Conservation (phyloP, 805 yeast genomes). For the Kazachstania viticola region DNA sequence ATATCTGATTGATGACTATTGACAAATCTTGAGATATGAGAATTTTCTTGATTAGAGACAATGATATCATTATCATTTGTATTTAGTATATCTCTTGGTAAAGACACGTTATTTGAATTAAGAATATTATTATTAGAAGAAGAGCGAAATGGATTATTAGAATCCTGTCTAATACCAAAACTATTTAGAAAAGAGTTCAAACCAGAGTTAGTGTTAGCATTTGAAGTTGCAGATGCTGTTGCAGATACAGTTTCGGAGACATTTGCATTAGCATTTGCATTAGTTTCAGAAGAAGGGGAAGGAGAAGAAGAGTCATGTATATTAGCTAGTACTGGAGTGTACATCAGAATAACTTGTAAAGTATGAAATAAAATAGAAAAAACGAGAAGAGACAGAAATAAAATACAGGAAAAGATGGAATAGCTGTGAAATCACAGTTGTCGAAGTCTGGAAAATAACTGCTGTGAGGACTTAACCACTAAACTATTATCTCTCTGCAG, state of each 20-base stretch:
- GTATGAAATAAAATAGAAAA: too few relatives aligned
- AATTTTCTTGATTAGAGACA: not conserved
- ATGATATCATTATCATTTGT: too few relatives aligned
- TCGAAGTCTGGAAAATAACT: too few relatives aligned
- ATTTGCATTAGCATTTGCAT: too few relatives aligned
- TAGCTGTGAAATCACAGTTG: not conserved
- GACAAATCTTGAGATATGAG: not conserved
- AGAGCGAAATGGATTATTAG: not conserved
- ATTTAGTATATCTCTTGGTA: not conserved
- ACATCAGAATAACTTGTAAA: too few relatives aligned
- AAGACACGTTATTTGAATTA: too few relatives aligned
- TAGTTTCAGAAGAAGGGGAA: too few relatives aligned
- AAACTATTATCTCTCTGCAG: too few relatives aligned
- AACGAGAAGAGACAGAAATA: not conserved
- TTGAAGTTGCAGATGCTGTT: slow-evolving; percentile 7
- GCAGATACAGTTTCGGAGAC: too few relatives aligned
- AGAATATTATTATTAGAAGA: not conserved
- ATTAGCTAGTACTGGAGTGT: too few relatives aligned
- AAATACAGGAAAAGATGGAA: not conserved
- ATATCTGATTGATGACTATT: not conserved
- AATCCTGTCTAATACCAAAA: slow-evolving; percentile 20
- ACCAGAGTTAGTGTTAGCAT: slow-evolving; percentile 10
- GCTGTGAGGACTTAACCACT: too few relatives aligned
- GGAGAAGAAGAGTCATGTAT: too few relatives aligned
- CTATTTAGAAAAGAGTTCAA: slow-evolving; percentile 18